phyloP scores from a whole-genome alignment of 768 basidiomycete species.

The Amanita rubescens region DNA sequence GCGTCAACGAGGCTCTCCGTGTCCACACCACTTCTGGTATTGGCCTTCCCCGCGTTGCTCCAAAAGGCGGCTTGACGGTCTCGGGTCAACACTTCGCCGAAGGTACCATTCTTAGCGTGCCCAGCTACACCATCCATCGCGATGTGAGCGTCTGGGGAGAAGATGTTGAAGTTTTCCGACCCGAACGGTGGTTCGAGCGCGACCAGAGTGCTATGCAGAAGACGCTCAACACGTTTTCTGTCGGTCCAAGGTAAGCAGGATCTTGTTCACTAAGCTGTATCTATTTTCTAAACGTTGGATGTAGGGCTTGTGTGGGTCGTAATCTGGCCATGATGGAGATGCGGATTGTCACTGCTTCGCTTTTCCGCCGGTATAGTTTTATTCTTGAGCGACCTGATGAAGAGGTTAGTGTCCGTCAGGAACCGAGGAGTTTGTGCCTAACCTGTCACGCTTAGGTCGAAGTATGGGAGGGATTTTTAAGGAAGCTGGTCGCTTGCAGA shows the following conservation, averaged over 20 bases:
- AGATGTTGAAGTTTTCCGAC: conserved; percentile 66
- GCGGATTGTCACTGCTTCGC: conserved; percentile 72
- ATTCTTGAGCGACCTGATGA: conserved; percentile 54
- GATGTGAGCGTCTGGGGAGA: conserved; percentile 67
- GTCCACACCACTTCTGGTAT: conserved; percentile 79
- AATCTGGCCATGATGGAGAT: conserved; percentile 79
- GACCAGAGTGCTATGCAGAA: conserved; percentile 54
- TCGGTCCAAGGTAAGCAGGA: conserved; percentile 59
- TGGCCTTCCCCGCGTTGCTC: conserved; percentile 78
- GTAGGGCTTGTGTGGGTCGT: conserved; percentile 75
- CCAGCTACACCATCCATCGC: conserved; percentile 79
- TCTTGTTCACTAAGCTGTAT: neutral
- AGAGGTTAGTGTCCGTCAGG: conserved; percentile 32
- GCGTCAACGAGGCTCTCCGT: conserved; percentile 81
- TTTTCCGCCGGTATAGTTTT: conserved; percentile 70
- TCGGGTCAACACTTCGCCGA: conserved; percentile 52
- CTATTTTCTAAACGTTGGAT: neutral
- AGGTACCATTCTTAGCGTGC: conserved; percentile 73
- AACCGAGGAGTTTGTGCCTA: neutral
- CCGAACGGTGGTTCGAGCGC: conserved; percentile 80
- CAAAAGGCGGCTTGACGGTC: conserved; percentile 66
- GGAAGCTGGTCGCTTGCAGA: conserved; percentile 69
- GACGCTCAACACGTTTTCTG: conserved; percentile 82
- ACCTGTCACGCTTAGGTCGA: conserved; percentile 38
- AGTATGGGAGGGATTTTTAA: conserved; percentile 79